A percentile compares a stretch with the other conserved stretches of the same genome.
Conservation (phyloP, 1,139 yeast species). For the Kluyveromyces sp. region DNA sequence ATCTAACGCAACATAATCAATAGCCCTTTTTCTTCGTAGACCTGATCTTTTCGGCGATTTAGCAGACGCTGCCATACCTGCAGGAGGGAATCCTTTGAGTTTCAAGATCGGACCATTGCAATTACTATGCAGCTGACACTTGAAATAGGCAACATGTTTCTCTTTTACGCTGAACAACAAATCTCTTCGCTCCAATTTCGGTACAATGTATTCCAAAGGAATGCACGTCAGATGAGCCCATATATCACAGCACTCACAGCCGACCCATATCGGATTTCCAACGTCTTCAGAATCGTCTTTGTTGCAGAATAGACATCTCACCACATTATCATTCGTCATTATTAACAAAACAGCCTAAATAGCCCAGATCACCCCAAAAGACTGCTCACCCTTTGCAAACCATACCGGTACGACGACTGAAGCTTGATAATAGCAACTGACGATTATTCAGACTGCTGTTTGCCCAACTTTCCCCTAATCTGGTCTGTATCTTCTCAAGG, state of each 20-base stretch:
- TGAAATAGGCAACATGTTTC: conserved; percentile 13
- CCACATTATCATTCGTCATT: neutral
- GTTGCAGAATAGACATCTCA: conserved; percentile 3
- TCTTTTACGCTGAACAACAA: conserved; percentile 10
- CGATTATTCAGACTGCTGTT: no score
- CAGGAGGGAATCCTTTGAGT: conserved; percentile 7
- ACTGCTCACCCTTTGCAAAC: no score
- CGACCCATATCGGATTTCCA: conserved; percentile 16
- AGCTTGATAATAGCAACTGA: no score
- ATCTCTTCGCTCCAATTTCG: conserved; percentile 7
- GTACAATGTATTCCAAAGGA: conserved; percentile 14
- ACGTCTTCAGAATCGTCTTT: conserved; percentile 3
- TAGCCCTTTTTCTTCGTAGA: conserved; percentile 35
- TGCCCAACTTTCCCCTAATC: no score
- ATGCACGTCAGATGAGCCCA: conserved; percentile 22
- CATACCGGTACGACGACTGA: no score
- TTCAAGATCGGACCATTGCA: conserved; percentile 8
- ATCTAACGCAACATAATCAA: conserved; percentile 76
- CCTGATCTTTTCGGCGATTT: conserved; percentile 4
- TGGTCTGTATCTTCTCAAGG: no score
- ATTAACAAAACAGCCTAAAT: no score
- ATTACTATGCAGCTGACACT: conserved; percentile 14
- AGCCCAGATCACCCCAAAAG: no score
- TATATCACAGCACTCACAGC: conserved; percentile 19
- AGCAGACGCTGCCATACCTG: neutral